phyloP scores from a whole-genome alignment of 2,329 filamentous ascomycete genomes.

The Diaporthe capsici region DNA sequence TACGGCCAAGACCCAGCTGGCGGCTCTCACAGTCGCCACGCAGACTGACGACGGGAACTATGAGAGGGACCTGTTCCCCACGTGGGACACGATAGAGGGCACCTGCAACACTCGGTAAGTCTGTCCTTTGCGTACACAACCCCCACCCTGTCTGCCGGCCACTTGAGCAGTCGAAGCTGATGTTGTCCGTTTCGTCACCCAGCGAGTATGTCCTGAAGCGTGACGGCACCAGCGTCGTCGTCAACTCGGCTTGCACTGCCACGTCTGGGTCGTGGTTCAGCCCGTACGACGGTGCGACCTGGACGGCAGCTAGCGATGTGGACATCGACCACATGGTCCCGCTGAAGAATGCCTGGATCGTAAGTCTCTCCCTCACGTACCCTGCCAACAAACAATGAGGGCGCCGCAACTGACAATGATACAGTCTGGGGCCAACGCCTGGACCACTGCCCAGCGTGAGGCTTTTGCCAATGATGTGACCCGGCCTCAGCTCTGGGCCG shows the following conservation, averaged over 20 bases:
- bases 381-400: slow-evolving; percentile 25
- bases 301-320: slow-evolving; percentile 77
- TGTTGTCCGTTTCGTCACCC: background rate
- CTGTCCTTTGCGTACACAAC: slow-evolving; percentile 4
- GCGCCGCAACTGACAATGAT: background rate
- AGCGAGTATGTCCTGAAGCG: slow-evolving; percentile 80
- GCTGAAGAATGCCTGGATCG: slow-evolving; percentile 84
- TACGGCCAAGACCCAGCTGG: slow-evolving; percentile 70
- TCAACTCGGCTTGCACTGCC: slow-evolving; percentile 71
- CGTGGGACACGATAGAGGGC: slow-evolving; percentile 77
- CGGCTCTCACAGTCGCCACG: slow-evolving; percentile 69
- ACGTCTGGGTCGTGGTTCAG: slow-evolving; percentile 78
- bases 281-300: slow-evolving; percentile 81
- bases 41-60: slow-evolving; percentile 71
- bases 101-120: slow-evolving; percentile 76
- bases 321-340: slow-evolving; percentile 91
- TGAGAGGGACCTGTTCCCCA: slow-evolving; percentile 77
- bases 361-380: slow-evolving; percentile 52
- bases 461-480: slow-evolving; percentile 83
- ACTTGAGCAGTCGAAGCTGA: background rate
- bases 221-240: slow-evolving; percentile 76
- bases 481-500: slow-evolving; percentile 83
- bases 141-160: background rate
- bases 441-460: slow-evolving; percentile 78
- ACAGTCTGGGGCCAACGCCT: slow-evolving; percentile 78